phyloP scores from a whole-genome alignment of 257 asterid genomes.

The Ophiorrhiza pumila region DNA sequence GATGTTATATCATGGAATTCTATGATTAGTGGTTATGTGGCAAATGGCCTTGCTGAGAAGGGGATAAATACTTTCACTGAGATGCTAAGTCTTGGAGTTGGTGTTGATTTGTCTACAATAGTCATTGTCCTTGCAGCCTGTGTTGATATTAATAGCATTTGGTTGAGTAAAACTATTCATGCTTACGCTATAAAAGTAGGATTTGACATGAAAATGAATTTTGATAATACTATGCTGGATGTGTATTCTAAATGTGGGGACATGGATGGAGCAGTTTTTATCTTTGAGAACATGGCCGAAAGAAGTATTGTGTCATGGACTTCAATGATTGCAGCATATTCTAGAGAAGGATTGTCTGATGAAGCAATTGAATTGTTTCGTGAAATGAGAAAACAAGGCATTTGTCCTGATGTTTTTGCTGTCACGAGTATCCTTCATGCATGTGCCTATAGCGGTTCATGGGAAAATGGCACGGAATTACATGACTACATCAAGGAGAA shows the following conservation, averaged over 20 bases:
- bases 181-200: slow-evolving; percentile 19
- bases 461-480: slow-evolving; percentile 25
- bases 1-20: slow-evolving; percentile 33
- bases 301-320: slow-evolving; percentile 25
- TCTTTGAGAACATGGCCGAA: slow-evolving; percentile 21
- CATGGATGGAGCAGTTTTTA: slow-evolving; percentile 17
- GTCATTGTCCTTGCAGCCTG: slow-evolving; percentile 24
- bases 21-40: slow-evolving; percentile 32
- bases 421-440: slow-evolving; percentile 30
- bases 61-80: slow-evolving; percentile 17
- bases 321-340: slow-evolving; percentile 27
- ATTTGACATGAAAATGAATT: slow-evolving; percentile 16
- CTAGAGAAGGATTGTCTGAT: slow-evolving; percentile 19
- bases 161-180: slow-evolving; percentile 22
- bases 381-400: slow-evolving; percentile 19
- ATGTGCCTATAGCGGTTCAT: slow-evolving; percentile 27
- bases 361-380: slow-evolving; percentile 22
- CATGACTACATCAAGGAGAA: slow-evolving; percentile 20
- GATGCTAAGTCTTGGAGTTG: slow-evolving; percentile 15
- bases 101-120: slow-evolving; percentile 24
- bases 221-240: slow-evolving; percentile 24
- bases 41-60: slow-evolving; percentile 20
- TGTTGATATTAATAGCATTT: slow-evolving; percentile 6
- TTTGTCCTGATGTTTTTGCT: slow-evolving; percentile 17
- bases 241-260: slow-evolving; percentile 31